A percentile compares a stretch with the other conserved stretches of the same genome.
phyloP scores from a whole-genome alignment of 129 eudicot genomes.

The Flaveria bidentis region DNA sequence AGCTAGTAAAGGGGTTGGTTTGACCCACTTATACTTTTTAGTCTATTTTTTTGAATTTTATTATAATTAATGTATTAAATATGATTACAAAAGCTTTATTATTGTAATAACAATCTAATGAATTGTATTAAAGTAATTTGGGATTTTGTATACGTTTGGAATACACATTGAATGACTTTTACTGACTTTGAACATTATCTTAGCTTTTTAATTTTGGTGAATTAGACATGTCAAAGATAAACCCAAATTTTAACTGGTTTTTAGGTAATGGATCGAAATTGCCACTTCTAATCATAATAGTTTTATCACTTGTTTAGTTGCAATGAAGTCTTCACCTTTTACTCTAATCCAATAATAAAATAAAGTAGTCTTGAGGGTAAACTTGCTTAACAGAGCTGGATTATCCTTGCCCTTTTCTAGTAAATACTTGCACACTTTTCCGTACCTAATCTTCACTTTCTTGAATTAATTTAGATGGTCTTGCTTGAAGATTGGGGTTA shows the following conservation, averaged over 20 bases:
- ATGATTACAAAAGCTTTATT: not conserved
- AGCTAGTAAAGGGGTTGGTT: slow-evolving; percentile 1
- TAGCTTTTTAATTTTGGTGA: not conserved
- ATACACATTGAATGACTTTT: not conserved
- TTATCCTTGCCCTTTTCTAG: not conserved
- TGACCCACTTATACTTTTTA: not conserved
- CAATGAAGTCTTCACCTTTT: not conserved
- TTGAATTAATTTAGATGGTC: slow-evolving; percentile 43
- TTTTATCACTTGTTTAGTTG: not conserved
- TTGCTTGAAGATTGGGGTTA: slow-evolving; percentile 83
- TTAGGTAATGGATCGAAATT: not conserved
- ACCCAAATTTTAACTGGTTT: not conserved
- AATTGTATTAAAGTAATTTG: not conserved
- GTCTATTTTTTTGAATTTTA: not conserved
- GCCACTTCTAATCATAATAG: not conserved
- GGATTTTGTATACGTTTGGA: not conserved
- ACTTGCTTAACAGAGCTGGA: not conserved
- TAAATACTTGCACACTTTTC: slow-evolving; percentile 8
- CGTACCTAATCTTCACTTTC: slow-evolving; percentile 11
- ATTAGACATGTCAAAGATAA: not conserved
- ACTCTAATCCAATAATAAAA: not conserved
- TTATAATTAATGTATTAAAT: not conserved
- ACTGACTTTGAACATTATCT: not conserved
- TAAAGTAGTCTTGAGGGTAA: slow-evolving; percentile 1
- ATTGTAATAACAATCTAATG: not conserved